Evolutionary conservation across 768 basidiomycete species (phyloP), one percentile per base, ranked within the genome.

Genomic region (Naganishia kalamii): DNA sequence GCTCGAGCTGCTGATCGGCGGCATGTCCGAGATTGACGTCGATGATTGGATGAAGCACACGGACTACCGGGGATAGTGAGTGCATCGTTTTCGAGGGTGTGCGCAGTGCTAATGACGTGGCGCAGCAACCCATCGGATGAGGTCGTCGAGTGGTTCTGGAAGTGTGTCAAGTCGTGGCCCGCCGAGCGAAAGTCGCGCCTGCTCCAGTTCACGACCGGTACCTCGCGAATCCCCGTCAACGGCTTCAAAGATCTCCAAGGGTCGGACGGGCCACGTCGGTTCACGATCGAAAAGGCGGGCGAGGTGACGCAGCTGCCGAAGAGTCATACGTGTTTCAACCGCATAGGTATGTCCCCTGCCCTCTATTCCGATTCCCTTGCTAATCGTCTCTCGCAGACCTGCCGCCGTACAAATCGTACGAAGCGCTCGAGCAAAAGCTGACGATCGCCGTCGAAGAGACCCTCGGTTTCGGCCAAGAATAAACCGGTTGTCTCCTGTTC

Each of bases 41-140:
- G 92, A 97, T 69, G 94, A 96, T 77, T 98, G 96, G 96, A 90
- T 88, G 75, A 97, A 98, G 81, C 96, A 93, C 80, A 99, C 96
- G 40, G 96, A 98, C 77, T 98, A 98, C 80, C 88, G 94, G 69
- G 94, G 77, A 54, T 76, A 76, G 73, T 74, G 60, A 69, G 71
- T 71, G 0, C 27, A 27, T 15, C 57, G 32, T 6, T 21, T 40
- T 3, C 12, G 27, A 1, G 43, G 11, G 2, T 32, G n/a, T 32
- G 17, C 2, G 3, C 4, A 5, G 5, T n/a, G n/a, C n/a, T 21
- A 10, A 30, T 48, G 29, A 47, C 47, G 27, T 12, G 19, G 54
- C 37, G 15, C 23, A 73, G 72, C 70, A 78, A 77, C 72, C 78
- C 77, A n/a, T 71, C 73, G 4, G 78, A 79, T 61, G 78, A 79